Evolutionary conservation across 1,139 yeast genomes (phyloP), one percentile per base, ranked within the genome.

Genomic region (Magnusiomyces magnusii): DNA sequence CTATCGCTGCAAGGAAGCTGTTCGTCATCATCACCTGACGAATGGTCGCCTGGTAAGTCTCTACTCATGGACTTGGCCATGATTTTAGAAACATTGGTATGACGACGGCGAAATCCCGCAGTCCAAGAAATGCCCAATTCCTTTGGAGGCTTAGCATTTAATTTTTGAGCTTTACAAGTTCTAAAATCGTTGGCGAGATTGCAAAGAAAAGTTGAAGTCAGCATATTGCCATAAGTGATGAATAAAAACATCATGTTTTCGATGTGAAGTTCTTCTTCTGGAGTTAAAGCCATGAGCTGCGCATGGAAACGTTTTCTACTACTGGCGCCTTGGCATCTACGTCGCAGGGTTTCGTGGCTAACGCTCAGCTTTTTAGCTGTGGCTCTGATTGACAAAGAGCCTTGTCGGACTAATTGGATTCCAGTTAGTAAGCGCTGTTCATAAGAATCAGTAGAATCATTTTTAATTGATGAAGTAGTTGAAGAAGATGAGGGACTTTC

Each of bases 211-310:
- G 60, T 51, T 23, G 60, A 58, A 2, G 58, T 55, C 42, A 58
- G 55, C 56, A 58, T 55, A 24, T 58, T 58, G 17, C 55, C 49
- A 19, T 36, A 51, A 3, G 54, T 39, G 17, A 51, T 41, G 39
- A 55, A 58, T 3, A n/a, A 2, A 21, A 55, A 31, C 10, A 58
- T 47, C 58, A 58, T 55, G 34, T 49, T 42, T 51, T 57, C 60
- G n/a, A 57, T 51, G 13, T 2, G 23, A 13, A 25, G 52, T 25
- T 58, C 60, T 47, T 58, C 58, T 2, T 21, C 42, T 9, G 57
- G 57, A 9, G 60, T 58, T 23, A 58, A 42, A 17, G 60, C 60
- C 60, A 58, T 58, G 15, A 58, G 47, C 49, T 58, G 60, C 15
- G 57, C 28, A 28, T 58, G 60, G 49, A 58, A 58, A n/a, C 51